A percentile compares a stretch with the other conserved stretches of the same genome.
Evolutionary conservation across 2,329 filamentous ascomycete species (phyloP).

Genomic region (Diaporthe capsici): DNA sequence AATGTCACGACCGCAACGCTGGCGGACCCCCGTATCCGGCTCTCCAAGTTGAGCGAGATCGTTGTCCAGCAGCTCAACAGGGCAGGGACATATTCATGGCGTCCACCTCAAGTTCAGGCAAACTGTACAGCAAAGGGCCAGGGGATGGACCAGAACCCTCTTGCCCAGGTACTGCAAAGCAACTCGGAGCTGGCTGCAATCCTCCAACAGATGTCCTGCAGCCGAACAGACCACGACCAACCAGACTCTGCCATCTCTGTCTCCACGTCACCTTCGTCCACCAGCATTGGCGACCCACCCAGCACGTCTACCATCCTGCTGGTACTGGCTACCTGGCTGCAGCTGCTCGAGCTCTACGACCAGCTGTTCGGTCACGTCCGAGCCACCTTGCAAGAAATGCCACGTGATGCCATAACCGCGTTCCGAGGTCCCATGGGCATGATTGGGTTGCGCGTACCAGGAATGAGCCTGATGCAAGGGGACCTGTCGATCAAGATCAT

Average conservation of each 20-base stretch:
- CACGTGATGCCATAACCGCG: neutral
- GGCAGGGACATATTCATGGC: neutral
- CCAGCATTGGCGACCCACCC: neutral
- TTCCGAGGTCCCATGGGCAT: neutral
- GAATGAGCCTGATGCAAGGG: neutral
- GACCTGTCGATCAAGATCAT: constrained; percentile 5
- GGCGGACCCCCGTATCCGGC: neutral
- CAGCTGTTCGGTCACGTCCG: neutral
- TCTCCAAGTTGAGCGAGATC: neutral
- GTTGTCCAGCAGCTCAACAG: neutral
- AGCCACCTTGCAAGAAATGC: neutral
- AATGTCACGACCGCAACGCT: neutral
- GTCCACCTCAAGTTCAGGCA: neutral
- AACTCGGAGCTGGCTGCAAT: neutral
- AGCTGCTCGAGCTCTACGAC: neutral
- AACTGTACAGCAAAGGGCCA: neutral
- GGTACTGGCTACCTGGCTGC: neutral
- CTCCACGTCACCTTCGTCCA: neutral
- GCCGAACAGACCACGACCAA: neutral
- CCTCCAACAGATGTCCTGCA: neutral
- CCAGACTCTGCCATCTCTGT: neutral
- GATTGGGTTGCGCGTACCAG: neutral
- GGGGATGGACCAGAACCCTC: neutral
- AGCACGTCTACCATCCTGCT: neutral
- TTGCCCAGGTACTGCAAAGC: neutral